Evolutionary conservation across 2,329 filamentous ascomycete genomes (phyloP).

Genomic region (Trichoderma sp.): DNA sequence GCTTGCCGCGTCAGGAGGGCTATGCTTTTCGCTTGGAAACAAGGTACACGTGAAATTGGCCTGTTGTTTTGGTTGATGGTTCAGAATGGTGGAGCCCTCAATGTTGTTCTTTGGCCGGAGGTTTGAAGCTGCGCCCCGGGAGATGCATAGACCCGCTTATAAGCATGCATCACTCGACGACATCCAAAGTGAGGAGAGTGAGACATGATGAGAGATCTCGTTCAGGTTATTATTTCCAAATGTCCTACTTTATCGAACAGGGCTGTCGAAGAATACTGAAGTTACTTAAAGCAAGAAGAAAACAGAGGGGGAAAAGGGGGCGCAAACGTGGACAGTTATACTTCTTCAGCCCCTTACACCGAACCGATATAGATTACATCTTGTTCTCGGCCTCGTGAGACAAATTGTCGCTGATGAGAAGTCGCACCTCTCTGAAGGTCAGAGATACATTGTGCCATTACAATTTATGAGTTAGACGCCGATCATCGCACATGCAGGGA

Average conservation of each 20-base stretch:
- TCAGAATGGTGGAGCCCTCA: constrained; percentile 7
- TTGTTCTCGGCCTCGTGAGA: too few relatives aligned
- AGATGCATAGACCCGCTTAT: constrained; percentile 20
- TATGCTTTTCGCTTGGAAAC: too few relatives aligned
- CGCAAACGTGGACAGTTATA: too few relatives aligned
- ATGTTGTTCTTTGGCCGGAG: background rate
- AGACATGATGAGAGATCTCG: background rate
- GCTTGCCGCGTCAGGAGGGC: background rate
- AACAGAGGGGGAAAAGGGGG: too few relatives aligned
- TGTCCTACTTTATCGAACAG: background rate
- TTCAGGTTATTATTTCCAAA: background rate
- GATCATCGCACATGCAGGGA: too few relatives aligned
- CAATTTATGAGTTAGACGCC: background rate
- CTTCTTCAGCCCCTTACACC: too few relatives aligned
- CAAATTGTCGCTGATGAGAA: background rate
- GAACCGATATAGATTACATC: too few relatives aligned
- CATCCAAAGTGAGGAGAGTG: background rate
- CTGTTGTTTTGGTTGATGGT: background rate
- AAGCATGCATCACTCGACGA: background rate
- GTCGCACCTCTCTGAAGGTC: too few relatives aligned
- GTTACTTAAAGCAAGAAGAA: too few relatives aligned
- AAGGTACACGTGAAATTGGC: background rate
- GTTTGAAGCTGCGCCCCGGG: background rate
- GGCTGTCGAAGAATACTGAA: too few relatives aligned
- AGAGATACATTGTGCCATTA: too few relatives aligned